Evolutionary conservation across 1,284 basidiomycete genomes (phyloP), one percentile per base, ranked within the genome.

Genomic region (Cerioporus squamosus): DNA sequence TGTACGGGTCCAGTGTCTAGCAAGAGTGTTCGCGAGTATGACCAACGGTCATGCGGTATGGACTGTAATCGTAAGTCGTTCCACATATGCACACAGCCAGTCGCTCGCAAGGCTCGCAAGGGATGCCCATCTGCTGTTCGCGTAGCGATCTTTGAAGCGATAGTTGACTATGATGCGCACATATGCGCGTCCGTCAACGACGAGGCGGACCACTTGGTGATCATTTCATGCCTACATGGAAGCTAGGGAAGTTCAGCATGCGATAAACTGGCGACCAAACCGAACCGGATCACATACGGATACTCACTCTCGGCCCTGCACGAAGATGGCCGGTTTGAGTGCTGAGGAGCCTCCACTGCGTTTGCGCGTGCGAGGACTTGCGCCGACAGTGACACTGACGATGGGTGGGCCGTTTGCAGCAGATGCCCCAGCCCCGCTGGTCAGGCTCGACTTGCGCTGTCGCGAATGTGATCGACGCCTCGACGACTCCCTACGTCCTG

Each of bases 241-340:
- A 40, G 40, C 57, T 62, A n/a, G 57, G 59, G 39, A 47, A 52
- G 46, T 57, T 61, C 57, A 57, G 60, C 33, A 59, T 48, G 39
- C 48, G 50, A 14, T 22, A 14, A 24, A 23, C 44, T 31, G 22
- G 14, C n/a, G 29, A 15, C n/a, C 38, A 55, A 46, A 20, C 39
- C 20, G 39, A 44, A 57, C 47, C 14, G 38, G 26, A 55, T 53
- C 47, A 60, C 59, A 53, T 44, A 51, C 51, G 44, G 49, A 57
- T 56, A 64, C 61, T 60, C 62, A 71, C 69, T 67, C 65, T 62
- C 70, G 64, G 45, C 63, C 67, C 49, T 70, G 68, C 29, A 72
- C 67, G 57, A 69, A 67, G 39, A 73, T 71, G 44, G 72, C 68
- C 57, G 72, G 70, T 52, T 67, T 68, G 50, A 72, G 62, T 12